Evolutionary conservation across 2,329 filamentous ascomycete genomes (phyloP), one percentile per base, ranked within the genome.

Genomic region (Trichoderma harzianum): DNA sequence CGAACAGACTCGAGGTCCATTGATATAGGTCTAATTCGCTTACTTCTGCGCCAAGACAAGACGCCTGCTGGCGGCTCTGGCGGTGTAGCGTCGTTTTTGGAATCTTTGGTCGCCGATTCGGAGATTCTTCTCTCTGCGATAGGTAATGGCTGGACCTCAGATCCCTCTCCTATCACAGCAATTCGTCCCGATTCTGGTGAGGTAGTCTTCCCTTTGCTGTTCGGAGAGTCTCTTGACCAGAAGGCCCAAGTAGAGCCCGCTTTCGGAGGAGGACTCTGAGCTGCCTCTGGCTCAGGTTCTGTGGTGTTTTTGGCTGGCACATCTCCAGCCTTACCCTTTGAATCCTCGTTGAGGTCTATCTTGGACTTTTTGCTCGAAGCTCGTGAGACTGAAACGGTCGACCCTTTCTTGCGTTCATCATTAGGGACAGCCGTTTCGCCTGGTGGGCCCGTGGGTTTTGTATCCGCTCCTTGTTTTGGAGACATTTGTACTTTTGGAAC

Each of bases 231-330:
- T 60, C 86, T 88, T 16, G 91, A 93, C 92, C 92, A 95, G 75
- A 95, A 95, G 0, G 91, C 92, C 93, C 93, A 95, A 0, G 91
- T 92, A 0, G 92, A 92, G 14, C 88, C 88, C 21, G 85, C 83
- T 18, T 86, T 83, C 6, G 85, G 85, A n/a, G 80, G 77, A 2
- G 81, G 76, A 10, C 78, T 76, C 70, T 78, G 69, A 10, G 78
- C 70, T 1, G 81, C 73, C 10, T 78, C 75, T n/a, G 77, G 69
- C 16, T 79, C 73, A 18, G 67, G 28, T 28, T 32, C 34, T 5
- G 82, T 77, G 3, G 82, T 82, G 74, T 88, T 84, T 61, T 83
- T 71, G 81, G 85, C 79, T 74, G 82, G 76, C 75, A 86, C 77
- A 74, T 87, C 83, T 7, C 83, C 80, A 1, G 79, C 73, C 36